These are phyloP conservation scores for Plasmodium inui DNA, from an alignment of 169 alveolate species.

Conservation along the genomic window DNA sequence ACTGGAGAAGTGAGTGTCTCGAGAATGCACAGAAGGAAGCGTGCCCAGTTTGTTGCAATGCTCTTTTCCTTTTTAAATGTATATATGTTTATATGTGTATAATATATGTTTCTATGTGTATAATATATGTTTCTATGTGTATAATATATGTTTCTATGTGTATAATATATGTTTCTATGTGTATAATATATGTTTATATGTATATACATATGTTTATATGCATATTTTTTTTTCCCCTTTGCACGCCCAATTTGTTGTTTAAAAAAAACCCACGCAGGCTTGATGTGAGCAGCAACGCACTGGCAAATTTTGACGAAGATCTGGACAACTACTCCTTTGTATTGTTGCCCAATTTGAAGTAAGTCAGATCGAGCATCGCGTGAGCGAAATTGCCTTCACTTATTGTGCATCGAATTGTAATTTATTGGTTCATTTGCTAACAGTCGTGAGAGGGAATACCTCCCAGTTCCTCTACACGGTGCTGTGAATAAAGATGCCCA, in stretches of 20 bases:
- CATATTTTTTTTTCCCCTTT: neutral
- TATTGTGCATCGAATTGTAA: neutral
- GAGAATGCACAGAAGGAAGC: neutral
- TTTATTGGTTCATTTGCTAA: neutral
- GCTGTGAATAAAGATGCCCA: neutral
- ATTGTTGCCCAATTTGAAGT: slow-evolving; percentile 47
- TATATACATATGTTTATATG: too few species aligned
- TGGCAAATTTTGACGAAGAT: slow-evolving; percentile 39
- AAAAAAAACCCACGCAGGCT: slow-evolving; percentile 17
- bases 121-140: neutral
- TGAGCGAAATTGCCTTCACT: neutral
- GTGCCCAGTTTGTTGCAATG: neutral
- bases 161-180: neutral
- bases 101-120: neutral
- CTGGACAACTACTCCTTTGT: slow-evolving; percentile 38
- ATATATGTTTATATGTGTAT: neutral
- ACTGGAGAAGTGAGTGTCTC: slow-evolving; percentile 43
- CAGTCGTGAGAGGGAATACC: neutral
- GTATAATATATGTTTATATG: neutral
- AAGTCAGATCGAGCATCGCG: neutral
- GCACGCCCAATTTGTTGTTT: neutral
- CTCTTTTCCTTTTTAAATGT: neutral
- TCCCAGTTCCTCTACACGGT: neutral
- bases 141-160: neutral
- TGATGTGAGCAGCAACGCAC: slow-evolving; percentile 55